Evolutionary conservation across 192 early-diverging fungal species (phyloP).

Genomic region (Coemansia sp.): DNA sequence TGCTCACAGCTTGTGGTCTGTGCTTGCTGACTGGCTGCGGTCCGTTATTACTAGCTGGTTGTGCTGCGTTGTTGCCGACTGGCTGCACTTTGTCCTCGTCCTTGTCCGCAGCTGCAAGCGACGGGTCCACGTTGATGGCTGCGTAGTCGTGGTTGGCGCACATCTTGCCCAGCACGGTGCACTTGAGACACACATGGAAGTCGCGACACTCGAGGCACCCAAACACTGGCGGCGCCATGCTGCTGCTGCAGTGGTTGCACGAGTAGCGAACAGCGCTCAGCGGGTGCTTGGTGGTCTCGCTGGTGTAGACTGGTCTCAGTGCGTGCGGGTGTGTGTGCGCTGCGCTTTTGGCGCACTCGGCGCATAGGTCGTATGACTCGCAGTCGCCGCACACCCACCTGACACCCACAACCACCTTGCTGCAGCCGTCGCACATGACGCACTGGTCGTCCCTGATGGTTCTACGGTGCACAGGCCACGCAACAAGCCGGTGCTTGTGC

Average conservation of each 20-base stretch:
- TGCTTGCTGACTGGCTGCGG: background rate
- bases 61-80: no score
- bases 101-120: background rate
- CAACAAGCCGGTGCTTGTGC: constrained; percentile 22
- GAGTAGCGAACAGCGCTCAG: constrained; percentile 13
- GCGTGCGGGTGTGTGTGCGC: constrained; percentile 30
- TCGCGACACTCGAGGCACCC: constrained; percentile 42
- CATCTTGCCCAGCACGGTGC: constrained; percentile 24
- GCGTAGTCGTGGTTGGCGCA: constrained; percentile 59
- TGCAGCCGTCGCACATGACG: constrained; percentile 62
- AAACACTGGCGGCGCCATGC: constrained; percentile 19
- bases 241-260: constrained; percentile 36
- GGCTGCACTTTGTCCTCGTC: background rate
- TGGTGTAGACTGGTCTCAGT: constrained; percentile 19
- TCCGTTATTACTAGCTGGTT: background rate
- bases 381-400: constrained; percentile 63
- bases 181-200: constrained; percentile 36
- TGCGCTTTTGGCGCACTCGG: constrained; percentile 55
- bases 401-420: constrained; percentile 44
- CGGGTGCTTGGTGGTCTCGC: constrained; percentile 26
- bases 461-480: constrained; percentile 32
- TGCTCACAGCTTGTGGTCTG: background rate
- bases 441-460: constrained; percentile 30
- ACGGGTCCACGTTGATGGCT: constrained; percentile 11
- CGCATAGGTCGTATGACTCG: constrained; percentile 64